Conservation (phyloP, 768 basidiomycete species). For the Peribolospora baueri region DNA sequence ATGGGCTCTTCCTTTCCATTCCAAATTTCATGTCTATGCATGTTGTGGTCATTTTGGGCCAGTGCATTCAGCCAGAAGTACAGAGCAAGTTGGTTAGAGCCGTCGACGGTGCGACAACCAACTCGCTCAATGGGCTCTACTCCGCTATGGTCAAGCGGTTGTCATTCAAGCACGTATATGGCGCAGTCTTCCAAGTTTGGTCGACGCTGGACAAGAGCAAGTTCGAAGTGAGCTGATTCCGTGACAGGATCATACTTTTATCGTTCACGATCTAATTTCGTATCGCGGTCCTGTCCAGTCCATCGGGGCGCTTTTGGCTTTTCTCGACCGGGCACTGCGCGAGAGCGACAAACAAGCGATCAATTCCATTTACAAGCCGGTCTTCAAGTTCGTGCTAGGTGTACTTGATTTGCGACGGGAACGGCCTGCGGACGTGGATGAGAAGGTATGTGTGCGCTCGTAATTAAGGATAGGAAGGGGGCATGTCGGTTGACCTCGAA, state of each 20-base stretch:
- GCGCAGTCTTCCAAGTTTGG: conserved; percentile 30
- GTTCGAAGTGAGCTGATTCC: conserved; percentile 9
- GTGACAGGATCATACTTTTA: background rate
- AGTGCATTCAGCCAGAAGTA: too few species aligned
- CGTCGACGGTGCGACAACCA: conserved; percentile 3
- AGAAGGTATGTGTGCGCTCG: too few species aligned
- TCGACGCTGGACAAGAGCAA: conserved; percentile 14
- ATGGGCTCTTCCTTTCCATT: conserved; percentile 43
- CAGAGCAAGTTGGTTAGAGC: background rate
- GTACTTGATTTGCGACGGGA: conserved; percentile 36
- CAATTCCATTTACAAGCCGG: conserved; percentile 35
- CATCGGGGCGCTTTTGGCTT: conserved; percentile 35
- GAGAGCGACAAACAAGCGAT: conserved; percentile 39
- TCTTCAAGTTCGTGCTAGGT: conserved; percentile 58
- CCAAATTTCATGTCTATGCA: conserved; percentile 37
- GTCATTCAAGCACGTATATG: conserved; percentile 40
- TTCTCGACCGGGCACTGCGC: conserved; percentile 41
- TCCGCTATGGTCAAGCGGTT: conserved; percentile 46
- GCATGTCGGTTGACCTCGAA: background rate
- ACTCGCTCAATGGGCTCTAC: conserved; percentile 27
- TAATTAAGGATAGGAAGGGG: too few species aligned
- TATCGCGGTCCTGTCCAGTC: conserved; percentile 4
- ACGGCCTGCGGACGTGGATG: conserved; percentile 10
- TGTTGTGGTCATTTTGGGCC: conserved; percentile 2
- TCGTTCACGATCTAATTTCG: background rate